Conservation (phyloP, 768 basidiomycete species). For the Kwoniella bestiolae region DNA sequence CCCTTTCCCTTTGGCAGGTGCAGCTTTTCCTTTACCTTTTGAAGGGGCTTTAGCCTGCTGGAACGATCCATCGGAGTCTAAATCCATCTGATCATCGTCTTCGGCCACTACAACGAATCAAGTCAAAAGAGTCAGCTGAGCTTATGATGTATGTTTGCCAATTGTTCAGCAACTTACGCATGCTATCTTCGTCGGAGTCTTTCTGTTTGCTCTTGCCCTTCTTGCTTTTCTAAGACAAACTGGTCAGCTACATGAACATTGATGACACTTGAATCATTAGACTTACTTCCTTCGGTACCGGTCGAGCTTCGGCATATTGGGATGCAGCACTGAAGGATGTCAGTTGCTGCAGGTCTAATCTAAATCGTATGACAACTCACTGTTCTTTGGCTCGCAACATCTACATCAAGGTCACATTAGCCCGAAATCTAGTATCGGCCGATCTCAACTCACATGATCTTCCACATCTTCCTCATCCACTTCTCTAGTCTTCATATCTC, state of each 20-base stretch:
- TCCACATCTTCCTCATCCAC: conserved; percentile 57
- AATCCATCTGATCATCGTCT: conserved; percentile 61
- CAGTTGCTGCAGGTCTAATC: neutral
- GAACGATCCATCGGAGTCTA: conserved; percentile 65
- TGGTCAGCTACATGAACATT: conserved; percentile 1
- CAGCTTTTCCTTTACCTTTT: conserved; percentile 46
- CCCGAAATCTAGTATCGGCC: neutral
- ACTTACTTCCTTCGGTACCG: conserved; percentile 57
- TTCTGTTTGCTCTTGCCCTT: conserved; percentile 35
- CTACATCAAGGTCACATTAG: conserved; percentile 39
- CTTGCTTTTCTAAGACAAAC: conserved; percentile 13
- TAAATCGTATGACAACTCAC: conserved; percentile 19
- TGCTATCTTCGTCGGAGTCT: conserved; percentile 54
- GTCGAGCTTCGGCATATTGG: conserved; percentile 49
- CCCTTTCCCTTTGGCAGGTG: conserved; percentile 38
- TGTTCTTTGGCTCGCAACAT: conserved; percentile 55
- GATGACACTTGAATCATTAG: neutral
- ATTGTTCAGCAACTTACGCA: conserved; percentile 39
- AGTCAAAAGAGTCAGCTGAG: too few species aligned
- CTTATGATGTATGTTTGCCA: too few species aligned
- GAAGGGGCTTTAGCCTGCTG: conserved; percentile 56
- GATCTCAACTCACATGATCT: conserved; percentile 46
- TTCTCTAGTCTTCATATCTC: conserved; percentile 44
- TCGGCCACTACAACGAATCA: conserved; percentile 91
- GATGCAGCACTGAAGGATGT: conserved; percentile 29